These are phyloP conservation scores for Penicillium brasilianum DNA, from an alignment of 2,329 filamentous ascomycete genomes.

Conservation along the genomic window DNA sequence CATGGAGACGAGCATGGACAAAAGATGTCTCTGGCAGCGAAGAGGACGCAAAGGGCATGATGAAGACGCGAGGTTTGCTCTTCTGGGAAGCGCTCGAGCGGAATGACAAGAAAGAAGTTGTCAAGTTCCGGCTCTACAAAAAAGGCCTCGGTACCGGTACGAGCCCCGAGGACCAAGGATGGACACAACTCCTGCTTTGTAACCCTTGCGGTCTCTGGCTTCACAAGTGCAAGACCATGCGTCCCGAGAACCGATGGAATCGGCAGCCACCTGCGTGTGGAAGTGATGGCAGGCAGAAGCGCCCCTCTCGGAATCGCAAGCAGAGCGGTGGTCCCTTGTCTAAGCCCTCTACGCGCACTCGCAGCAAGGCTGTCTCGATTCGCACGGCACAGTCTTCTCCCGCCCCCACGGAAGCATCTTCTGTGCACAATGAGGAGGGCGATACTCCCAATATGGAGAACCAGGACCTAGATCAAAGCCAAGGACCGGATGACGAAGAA, in stretches of 20 bases:
- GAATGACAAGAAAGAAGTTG: constrained; percentile 66
- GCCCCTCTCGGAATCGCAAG: constrained; percentile 42
- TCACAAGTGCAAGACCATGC: constrained; percentile 81
- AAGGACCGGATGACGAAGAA: constrained; percentile 39
- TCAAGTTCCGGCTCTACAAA: constrained; percentile 73
- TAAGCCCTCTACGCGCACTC: constrained; percentile 39
- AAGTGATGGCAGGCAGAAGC: constrained; percentile 51
- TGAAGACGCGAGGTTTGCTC: constrained; percentile 73
- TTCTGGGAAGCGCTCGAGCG: constrained; percentile 71
- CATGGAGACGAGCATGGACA: constrained; percentile 93
- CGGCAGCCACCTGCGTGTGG: constrained; percentile 44
- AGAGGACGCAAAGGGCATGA: constrained; percentile 70
- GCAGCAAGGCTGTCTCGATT: constrained; percentile 36
- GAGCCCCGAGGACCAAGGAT: constrained; percentile 68
- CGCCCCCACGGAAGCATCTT: constrained; percentile 44
- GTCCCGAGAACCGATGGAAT: constrained; percentile 83
- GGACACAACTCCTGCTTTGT: constrained; percentile 78
- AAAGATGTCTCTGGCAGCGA: constrained; percentile 74
- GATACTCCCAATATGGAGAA: constrained; percentile 42
- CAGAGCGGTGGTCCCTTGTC: constrained; percentile 39
- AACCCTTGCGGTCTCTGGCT: constrained; percentile 98
- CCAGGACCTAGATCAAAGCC: constrained; percentile 8
- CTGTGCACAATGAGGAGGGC: constrained; percentile 43
- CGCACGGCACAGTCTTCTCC: constrained; percentile 47
- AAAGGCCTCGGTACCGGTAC: constrained; percentile 63